These are phyloP conservation scores for Trapa incisa DNA, from an alignment of 345 rosid species.

Conservation along the genomic window DNA sequence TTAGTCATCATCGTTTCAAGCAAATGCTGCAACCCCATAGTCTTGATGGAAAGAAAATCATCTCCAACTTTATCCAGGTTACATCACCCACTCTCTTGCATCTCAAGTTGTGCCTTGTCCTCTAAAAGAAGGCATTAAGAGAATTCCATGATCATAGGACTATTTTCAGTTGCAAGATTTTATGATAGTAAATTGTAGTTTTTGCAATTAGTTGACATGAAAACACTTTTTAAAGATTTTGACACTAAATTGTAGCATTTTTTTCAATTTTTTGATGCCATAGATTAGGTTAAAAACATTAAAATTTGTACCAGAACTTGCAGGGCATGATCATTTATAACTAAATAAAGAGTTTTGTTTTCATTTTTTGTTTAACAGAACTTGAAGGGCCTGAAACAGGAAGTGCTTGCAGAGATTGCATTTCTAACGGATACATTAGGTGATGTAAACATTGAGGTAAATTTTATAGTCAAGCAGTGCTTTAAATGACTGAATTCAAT, in stretches of 20 bases:
- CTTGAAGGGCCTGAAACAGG: constrained; percentile 41
- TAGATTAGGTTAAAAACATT: too few species aligned
- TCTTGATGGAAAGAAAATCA: constrained; percentile 54
- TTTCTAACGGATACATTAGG: constrained; percentile 39
- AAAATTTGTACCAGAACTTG: too few species aligned
- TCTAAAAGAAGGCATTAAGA: not conserved
- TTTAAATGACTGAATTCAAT: constrained; percentile 2
- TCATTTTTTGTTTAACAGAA: constrained; percentile 29
- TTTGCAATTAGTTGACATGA: too few species aligned
- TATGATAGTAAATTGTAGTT: too few species aligned
- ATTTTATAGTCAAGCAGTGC: not conserved
- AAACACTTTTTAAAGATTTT: too few species aligned
- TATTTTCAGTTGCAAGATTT: not conserved
- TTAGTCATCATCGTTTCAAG: constrained; percentile 73
- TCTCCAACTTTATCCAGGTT: constrained; percentile 54
- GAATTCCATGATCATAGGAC: not conserved
- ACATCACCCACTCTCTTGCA: not conserved
- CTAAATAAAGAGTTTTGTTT: not conserved
- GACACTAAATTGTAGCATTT: too few species aligned
- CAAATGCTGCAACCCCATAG: constrained; percentile 55
- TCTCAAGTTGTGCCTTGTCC: not conserved
- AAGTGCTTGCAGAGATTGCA: constrained; percentile 46
- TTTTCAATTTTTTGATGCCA: too few species aligned
- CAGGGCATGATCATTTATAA: not conserved
- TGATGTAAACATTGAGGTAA: constrained; percentile 43